phyloP scores from a whole-genome alignment of 805 yeast genomes.

The Myxozyma nipponensis region DNA sequence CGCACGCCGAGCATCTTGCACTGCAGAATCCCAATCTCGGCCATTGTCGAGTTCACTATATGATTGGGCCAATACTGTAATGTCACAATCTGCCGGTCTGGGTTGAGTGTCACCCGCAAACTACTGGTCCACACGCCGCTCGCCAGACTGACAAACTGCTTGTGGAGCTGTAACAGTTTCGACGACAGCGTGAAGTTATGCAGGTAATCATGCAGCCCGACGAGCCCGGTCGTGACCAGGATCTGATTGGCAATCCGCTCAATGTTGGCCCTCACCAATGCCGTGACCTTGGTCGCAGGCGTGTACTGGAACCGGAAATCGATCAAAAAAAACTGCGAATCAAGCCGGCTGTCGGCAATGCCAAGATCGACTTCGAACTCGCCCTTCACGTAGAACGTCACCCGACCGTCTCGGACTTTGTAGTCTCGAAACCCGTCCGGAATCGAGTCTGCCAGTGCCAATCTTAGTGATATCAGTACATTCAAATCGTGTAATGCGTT shows the following conservation, averaged over 20 bases:
- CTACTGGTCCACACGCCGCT: constrained; percentile 57
- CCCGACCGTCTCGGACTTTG: constrained; percentile 69
- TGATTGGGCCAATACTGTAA: constrained; percentile 60
- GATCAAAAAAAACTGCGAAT: constrained; percentile 71
- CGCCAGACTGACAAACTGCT: constrained; percentile 52
- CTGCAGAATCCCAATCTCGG: constrained; percentile 55
- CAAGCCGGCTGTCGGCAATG: constrained; percentile 56
- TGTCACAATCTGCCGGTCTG: constrained; percentile 51
- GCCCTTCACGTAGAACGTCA: constrained; percentile 56
- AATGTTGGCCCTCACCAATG: constrained; percentile 41
- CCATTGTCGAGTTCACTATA: constrained; percentile 44
- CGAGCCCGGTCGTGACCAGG: constrained; percentile 46
- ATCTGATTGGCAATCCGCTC: constrained; percentile 56
- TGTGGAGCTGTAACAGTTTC: constrained; percentile 47
- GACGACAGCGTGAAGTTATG: constrained; percentile 27
- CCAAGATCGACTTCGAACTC: constrained; percentile 78
- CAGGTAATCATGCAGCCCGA: constrained; percentile 50
- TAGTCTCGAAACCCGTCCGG: constrained; percentile 66
- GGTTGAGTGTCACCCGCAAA: constrained; percentile 54
- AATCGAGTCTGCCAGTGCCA: constrained; percentile 57
- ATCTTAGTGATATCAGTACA: constrained; percentile 64
- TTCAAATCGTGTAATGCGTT: constrained; percentile 65
- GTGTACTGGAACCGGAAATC: constrained; percentile 64
- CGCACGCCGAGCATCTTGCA: constrained; percentile 23
- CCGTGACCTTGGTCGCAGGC: constrained; percentile 33